Base-by-base conservation (phyloP, 805 yeast species). In the Yamadazyma takamatsuzukensis region DNA sequence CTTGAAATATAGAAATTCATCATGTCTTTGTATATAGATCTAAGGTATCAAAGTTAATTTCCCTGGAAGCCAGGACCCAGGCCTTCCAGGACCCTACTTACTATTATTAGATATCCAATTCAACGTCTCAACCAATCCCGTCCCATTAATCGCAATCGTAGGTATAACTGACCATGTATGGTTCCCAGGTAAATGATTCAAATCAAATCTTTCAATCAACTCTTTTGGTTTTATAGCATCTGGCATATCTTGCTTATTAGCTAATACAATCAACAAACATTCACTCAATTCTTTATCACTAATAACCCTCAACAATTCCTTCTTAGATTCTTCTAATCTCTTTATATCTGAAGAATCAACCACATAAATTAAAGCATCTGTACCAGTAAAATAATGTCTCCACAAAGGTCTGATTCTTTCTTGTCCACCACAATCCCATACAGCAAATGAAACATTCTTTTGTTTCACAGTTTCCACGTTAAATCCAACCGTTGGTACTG, bases 381-480 rank as follows among this genome's bases (percentile, higher is more conserved):
- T 86, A 23, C 95, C 95, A 9, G 95, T 84, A 61, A 83, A 87
- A 62, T 89, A 89, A 55, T 89, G 96, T 59, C 96, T 78, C 97
- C 97, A 89, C 37, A 89, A 69, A 0, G 94, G 95, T 53, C 96
- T 76, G 47, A 88, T 76, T 58, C 94, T 71, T 51, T 84, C 94
- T 66, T 87, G 97, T 55, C 96, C 97, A 63, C 97, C 97, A 40
- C 93, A 93, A 59, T 85, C 95, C 95, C 95, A 85, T 54, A 85
- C 88, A 40, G 87, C 86, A 64, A 85, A 83, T 36, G 83, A 79
- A 37, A 84, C 80, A 56, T 83, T 83, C 55, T 80, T 82, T 59
- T 81, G 84, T 37, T 83, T 78, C 41, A 85, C 85, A 3, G 90
- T 82, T 59, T 85, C 95, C 30, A 85, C 93, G 60, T 89, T 89